Evolutionary conservation across 805 yeast species (phyloP).

Genomic region (Candida qinlingensis): DNA sequence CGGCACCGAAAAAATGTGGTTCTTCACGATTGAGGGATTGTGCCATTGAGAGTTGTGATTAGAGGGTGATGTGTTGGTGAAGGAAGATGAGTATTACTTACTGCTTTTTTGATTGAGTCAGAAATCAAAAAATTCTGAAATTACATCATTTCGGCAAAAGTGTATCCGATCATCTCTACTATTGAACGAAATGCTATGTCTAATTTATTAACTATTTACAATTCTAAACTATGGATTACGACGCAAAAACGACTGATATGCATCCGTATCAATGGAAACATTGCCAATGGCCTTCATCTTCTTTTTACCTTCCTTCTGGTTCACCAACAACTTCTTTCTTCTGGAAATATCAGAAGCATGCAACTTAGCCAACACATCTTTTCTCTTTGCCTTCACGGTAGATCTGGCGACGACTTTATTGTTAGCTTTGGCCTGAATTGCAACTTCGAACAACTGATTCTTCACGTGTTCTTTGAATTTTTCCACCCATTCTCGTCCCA

Average conservation of each 20-base stretch:
- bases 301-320: slow-evolving; percentile 93
- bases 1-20: slow-evolving; percentile 94
- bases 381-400: slow-evolving; percentile 87
- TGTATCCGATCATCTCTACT: background rate
- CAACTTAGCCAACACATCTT: slow-evolving; percentile 88
- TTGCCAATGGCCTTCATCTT: slow-evolving; percentile 74
- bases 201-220: background rate
- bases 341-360: slow-evolving; percentile 93
- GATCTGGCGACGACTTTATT: slow-evolving; percentile 82
- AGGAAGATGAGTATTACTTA: too few species aligned
- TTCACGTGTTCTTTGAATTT: slow-evolving; percentile 74
- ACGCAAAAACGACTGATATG: slow-evolving; percentile 77
- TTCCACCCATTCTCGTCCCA: slow-evolving; percentile 79
- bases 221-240: slow-evolving; percentile 9
- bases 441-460: slow-evolving; percentile 86
- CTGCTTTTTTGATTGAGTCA: slow-evolving; percentile 43
- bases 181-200: background rate
- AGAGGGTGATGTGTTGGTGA: background rate
- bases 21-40: slow-evolving; percentile 52
- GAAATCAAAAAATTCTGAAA: background rate
- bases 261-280: slow-evolving; percentile 74
- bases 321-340: slow-evolving; percentile 78
- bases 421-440: slow-evolving; percentile 84
- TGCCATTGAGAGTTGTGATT: slow-evolving; percentile 42
- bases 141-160: background rate